Percentiles rank a stretch among this genome's conserved stretches.
Conservation (phyloP, 2,329 filamentous ascomycete genomes). For the Claviceps africana region DNA sequence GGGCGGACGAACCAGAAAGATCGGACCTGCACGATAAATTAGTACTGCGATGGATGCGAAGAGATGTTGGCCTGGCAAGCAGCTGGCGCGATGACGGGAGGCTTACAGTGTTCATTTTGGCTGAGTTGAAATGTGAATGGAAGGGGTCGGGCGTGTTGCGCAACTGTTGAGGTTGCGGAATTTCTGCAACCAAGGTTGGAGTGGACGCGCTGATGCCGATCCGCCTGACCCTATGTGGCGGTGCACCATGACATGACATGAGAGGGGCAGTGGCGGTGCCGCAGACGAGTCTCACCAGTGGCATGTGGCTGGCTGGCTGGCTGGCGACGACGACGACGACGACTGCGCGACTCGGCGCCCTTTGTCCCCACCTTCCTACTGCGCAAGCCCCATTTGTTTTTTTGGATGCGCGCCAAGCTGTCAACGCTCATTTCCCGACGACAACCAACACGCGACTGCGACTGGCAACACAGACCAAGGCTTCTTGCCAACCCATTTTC, state of each 20-base stretch:
- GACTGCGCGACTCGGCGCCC: background rate
- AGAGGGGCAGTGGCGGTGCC: no score
- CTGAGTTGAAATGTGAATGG: background rate
- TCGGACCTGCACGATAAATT: slow-evolving; percentile 33
- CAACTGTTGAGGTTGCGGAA: background rate
- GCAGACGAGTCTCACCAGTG: no score
- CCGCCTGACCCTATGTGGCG: background rate
- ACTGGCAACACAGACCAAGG: background rate
- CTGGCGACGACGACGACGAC: no score
- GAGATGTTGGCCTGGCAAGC: background rate
- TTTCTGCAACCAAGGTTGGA: background rate
- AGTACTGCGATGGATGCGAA: background rate
- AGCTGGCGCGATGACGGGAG: background rate
- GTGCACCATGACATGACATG: no score
- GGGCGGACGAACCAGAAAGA: slow-evolving; percentile 47
- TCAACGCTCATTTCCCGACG: background rate
- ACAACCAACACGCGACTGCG: background rate
- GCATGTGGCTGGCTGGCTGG: no score
- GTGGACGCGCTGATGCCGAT: background rate
- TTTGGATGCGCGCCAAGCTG: background rate
- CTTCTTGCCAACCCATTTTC: background rate
- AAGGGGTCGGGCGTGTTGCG: background rate
- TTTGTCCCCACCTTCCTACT: background rate
- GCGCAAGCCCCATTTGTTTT: background rate
- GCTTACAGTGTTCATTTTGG: slow-evolving; percentile 42